Percentiles rank a stretch among this genome's conserved stretches.
phyloP scores from a whole-genome alignment of 2,329 filamentous ascomycete species.

The Myriosclerotinia curreyana region DNA sequence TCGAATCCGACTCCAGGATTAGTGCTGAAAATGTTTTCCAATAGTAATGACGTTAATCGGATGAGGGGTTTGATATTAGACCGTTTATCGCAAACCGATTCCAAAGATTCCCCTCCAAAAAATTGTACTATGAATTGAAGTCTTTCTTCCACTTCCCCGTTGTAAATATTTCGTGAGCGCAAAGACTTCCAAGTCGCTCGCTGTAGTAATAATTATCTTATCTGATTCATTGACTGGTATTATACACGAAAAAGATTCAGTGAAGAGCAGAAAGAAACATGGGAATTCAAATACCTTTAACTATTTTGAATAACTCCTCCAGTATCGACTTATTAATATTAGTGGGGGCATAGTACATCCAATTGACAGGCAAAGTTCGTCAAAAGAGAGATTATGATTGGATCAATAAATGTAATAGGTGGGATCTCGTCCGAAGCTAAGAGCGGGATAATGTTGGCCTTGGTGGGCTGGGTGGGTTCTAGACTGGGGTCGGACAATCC shows the following conservation, averaged over 20 bases:
- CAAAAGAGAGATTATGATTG: conserved; percentile 13
- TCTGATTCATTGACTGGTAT: conserved; percentile 11
- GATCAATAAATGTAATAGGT: neutral
- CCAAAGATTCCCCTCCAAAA: conserved; percentile 1
- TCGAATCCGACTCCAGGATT: conserved; percentile 17
- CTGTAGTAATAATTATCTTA: conserved; percentile 28
- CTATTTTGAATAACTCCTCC: conserved; percentile 7
- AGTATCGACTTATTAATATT: no score
- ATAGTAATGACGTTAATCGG: conserved; percentile 1
- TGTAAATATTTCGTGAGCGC: conserved; percentile 36
- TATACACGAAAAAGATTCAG: neutral
- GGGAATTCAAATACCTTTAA: conserved; percentile 16
- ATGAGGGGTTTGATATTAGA: neutral
- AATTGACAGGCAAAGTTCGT: neutral
- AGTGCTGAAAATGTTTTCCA: neutral
- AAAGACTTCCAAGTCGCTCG: conserved; percentile 41
- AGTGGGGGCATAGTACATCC: conserved; percentile 9
- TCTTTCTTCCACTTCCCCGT: conserved; percentile 35
- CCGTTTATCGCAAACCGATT: conserved; percentile 1
- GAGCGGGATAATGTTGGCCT: conserved; percentile 1
- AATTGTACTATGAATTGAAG: conserved; percentile 29
- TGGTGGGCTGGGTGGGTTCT: neutral
- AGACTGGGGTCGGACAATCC: conserved; percentile 18
- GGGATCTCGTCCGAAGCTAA: conserved; percentile 14
- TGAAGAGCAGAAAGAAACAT: neutral